phyloP scores from a whole-genome alignment of 208 protist genomes.

The Trypanosoma avium region DNA sequence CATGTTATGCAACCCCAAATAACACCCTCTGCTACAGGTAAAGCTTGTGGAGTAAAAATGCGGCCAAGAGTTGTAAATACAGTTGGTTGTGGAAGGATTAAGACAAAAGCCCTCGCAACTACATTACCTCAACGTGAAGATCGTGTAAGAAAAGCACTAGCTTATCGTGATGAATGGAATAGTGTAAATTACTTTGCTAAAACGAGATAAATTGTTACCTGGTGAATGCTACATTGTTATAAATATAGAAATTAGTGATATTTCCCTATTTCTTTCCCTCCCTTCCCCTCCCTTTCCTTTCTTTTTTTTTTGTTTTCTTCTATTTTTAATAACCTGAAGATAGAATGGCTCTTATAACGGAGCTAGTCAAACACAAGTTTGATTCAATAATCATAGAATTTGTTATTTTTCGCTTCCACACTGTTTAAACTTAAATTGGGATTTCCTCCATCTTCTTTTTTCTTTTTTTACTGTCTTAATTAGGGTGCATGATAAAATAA shows the following conservation, averaged over 20 bases:
- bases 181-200: background rate
- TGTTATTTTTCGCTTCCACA: too few relatives aligned
- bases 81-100: conserved; percentile 21
- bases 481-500: too few relatives aligned
- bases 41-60: conserved; percentile 30
- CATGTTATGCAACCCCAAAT: conserved; percentile 6
- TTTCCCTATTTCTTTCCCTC: too few relatives aligned
- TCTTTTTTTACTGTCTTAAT: too few relatives aligned
- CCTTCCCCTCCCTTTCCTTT: too few relatives aligned
- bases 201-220: background rate
- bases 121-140: conserved; percentile 25
- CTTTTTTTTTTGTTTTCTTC: conserved; percentile 1
- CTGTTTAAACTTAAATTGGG: too few relatives aligned
- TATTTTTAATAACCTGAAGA: too few relatives aligned
- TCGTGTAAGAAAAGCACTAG: conserved; percentile 19
- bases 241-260: too few relatives aligned
- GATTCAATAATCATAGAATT: too few relatives aligned
- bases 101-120: conserved; percentile 13
- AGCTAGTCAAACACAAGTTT: too few relatives aligned
- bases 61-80: conserved; percentile 9
- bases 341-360: too few relatives aligned
- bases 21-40: conserved; percentile 14
- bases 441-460: too few relatives aligned
- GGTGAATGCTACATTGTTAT: background rate
- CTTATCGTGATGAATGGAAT: conserved; percentile 27